phyloP scores from a whole-genome alignment of 2,329 filamentous ascomycete genomes.

The Aspergillus sp. region DNA sequence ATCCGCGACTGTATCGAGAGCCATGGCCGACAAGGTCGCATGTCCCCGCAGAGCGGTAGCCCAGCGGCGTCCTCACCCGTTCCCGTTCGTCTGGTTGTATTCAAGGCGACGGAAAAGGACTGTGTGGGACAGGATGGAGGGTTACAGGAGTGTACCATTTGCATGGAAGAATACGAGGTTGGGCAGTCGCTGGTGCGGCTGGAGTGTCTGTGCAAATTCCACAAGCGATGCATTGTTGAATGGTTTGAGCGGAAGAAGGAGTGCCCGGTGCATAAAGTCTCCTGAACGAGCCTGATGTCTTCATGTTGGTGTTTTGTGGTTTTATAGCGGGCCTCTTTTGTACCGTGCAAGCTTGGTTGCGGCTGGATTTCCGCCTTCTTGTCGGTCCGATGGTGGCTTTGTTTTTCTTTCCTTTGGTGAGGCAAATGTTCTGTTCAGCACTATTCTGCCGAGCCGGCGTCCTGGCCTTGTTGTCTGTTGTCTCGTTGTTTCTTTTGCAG shows the following conservation, averaged over 20 bases:
- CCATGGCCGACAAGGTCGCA: slow-evolving; percentile 28
- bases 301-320: background rate
- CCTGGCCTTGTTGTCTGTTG: background rate
- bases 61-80: slow-evolving; percentile 26
- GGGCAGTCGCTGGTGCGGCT: slow-evolving; percentile 61
- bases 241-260: slow-evolving; percentile 62
- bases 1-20: slow-evolving; percentile 48
- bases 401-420: background rate
- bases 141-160: slow-evolving; percentile 62
- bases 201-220: slow-evolving; percentile 66
- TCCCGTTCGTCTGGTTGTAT: slow-evolving; percentile 46
- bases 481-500: background rate
- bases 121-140: slow-evolving; percentile 57
- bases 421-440: background rate
- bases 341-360: background rate
- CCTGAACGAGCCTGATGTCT: slow-evolving; percentile 13
- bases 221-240: slow-evolving; percentile 60
- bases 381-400: background rate
- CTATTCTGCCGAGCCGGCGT: slow-evolving; percentile 12
- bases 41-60: slow-evolving; percentile 20
- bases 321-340: background rate
- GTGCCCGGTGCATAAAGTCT: slow-evolving; percentile 63
- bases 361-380: slow-evolving; percentile 1
- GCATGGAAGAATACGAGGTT: slow-evolving; percentile 64
- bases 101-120: slow-evolving; percentile 64